Evolutionary conservation across 2,329 filamentous ascomycete species (phyloP).

Genomic region (Tolypocladium album): DNA sequence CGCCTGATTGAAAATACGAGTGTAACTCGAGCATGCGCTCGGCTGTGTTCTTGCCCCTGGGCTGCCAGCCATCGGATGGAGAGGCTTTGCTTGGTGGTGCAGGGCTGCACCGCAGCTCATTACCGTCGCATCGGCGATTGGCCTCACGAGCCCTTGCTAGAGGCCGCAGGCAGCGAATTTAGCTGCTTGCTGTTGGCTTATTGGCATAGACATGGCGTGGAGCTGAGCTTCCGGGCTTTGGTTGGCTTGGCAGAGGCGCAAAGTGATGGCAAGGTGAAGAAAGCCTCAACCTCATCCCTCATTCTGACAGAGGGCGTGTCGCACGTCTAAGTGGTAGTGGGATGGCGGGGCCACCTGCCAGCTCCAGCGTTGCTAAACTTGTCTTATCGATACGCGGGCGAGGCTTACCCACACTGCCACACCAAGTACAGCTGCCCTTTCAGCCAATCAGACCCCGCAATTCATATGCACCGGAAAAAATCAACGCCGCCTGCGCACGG

Average conservation of each 20-base stretch:
- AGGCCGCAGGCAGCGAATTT: not conserved
- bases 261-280: not conserved
- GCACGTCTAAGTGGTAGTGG: not conserved
- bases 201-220: not conserved
- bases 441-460: not conserved
- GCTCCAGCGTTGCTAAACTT: not conserved
- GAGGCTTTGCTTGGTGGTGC: not conserved
- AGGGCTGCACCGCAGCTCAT: not conserved
- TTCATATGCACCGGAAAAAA: constrained; percentile 1
- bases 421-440: not conserved
- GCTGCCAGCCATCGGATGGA: not conserved
- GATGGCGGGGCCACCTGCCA: not conserved
- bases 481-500: not conserved
- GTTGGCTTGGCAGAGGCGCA: not conserved
- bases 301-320: too few relatives aligned
- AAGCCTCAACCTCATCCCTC: not conserved
- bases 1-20: not conserved
- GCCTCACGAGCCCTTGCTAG: not conserved
- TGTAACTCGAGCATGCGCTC: not conserved
- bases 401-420: not conserved
- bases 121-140: not conserved
- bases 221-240: not conserved
- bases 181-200: not conserved
- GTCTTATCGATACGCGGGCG: not conserved
- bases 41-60: not conserved